Evolutionary conservation across 768 basidiomycete species (phyloP).

Genomic region (Leccinum subgranulosum): DNA sequence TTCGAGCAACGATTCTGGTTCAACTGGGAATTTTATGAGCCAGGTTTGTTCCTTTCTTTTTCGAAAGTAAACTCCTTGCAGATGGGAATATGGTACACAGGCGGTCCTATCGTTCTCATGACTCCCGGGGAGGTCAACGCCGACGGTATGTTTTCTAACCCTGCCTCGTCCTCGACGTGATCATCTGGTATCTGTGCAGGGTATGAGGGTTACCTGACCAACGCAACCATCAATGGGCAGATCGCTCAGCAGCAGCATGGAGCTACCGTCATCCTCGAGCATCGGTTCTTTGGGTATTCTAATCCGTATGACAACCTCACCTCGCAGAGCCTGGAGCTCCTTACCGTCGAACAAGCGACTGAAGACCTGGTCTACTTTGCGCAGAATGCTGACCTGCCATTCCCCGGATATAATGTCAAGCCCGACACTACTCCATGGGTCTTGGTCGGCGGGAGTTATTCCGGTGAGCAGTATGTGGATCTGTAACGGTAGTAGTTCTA

Average conservation of each 20-base stretch:
- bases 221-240: constrained; percentile 58
- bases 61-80: not conserved
- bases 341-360: constrained; percentile 72
- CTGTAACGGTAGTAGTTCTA: not conserved
- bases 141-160: constrained; percentile 24
- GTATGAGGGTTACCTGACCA: constrained; percentile 57
- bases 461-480: constrained; percentile 18
- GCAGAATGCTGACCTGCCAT: constrained; percentile 60
- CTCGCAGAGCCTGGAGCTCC: constrained; percentile 52
- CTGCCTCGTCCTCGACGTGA: not conserved
- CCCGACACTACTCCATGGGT: constrained; percentile 49
- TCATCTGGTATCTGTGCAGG: constrained; percentile 6
- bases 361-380: constrained; percentile 72
- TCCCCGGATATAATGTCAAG: constrained; percentile 63
- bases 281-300: constrained; percentile 72
- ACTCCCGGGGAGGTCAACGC: constrained; percentile 71
- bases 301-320: constrained; percentile 64
- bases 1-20: constrained; percentile 76
- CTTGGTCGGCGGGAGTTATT: constrained; percentile 42
- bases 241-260: constrained; percentile 67
- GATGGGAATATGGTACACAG: constrained; percentile 1
- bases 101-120: constrained; percentile 28
- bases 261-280: constrained; percentile 62
- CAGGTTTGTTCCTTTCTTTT: constrained; percentile 30
- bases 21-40: constrained; percentile 62